Conservation (phyloP, 768 basidiomycete genomes). For the Baorangia bicolor region DNA sequence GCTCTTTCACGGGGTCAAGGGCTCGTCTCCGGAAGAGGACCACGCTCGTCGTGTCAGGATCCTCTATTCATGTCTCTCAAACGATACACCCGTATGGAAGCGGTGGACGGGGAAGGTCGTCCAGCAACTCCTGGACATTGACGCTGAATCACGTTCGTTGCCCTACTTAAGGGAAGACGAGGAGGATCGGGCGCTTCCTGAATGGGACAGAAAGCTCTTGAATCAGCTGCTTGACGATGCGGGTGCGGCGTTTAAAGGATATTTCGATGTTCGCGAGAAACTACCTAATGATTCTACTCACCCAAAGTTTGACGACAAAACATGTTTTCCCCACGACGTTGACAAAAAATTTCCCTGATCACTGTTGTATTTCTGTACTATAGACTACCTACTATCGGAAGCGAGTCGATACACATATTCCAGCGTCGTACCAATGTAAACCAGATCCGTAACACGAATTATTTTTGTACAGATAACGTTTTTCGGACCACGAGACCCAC, state of each 20-base stretch:
- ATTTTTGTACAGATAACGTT: background rate
- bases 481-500: background rate
- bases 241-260: conserved; percentile 12
- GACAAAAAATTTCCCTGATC: background rate
- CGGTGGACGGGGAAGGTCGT: conserved; percentile 24
- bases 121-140: conserved; percentile 9
- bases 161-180: background rate
- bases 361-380: background rate
- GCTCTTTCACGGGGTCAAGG: conserved; percentile 17
- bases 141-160: background rate
- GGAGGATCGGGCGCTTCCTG: background rate
- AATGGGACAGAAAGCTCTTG: conserved; percentile 2
- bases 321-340: no score
- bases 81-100: conserved; percentile 25
- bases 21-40: background rate
- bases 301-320: no score
- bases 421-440: background rate
- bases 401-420: background rate
- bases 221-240: conserved; percentile 19
- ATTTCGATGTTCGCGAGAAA: background rate
- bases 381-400: background rate
- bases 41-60: conserved; percentile 2
- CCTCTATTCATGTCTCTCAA: conserved; percentile 17
- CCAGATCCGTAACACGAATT: background rate
- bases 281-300: conserved; percentile 2